Conservation (phyloP, 2,329 filamentous ascomycete genomes). For the Alternaria longipes region DNA sequence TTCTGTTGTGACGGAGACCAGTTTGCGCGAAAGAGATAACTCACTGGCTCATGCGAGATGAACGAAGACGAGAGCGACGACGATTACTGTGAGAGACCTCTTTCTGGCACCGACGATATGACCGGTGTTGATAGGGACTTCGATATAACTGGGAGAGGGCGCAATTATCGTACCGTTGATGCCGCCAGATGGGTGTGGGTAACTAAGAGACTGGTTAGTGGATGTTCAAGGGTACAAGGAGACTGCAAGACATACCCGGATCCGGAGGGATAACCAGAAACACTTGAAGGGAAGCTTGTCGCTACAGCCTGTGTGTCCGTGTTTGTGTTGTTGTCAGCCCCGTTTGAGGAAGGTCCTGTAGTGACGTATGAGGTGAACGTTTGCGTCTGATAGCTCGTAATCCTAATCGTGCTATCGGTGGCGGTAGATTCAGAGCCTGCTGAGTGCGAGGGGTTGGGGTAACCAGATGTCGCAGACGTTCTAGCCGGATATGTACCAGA, state of each 20-base stretch:
- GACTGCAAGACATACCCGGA: slow-evolving; percentile 33
- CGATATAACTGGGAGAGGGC: slow-evolving; percentile 37
- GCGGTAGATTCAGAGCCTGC: slow-evolving; percentile 17
- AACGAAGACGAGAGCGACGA: slow-evolving; percentile 39
- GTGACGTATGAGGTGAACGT: slow-evolving; percentile 35
- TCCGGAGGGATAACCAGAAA: slow-evolving; percentile 32
- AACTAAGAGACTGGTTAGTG: slow-evolving; percentile 24
- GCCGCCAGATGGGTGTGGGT: slow-evolving; percentile 26
- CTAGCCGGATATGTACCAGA: slow-evolving; percentile 19
- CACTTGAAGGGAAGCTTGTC: slow-evolving; percentile 31
- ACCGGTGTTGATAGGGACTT: slow-evolving; percentile 36
- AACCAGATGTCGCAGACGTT: slow-evolving; percentile 22
- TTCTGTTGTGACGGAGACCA: slow-evolving; percentile 12
- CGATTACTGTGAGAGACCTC: slow-evolving; percentile 38
- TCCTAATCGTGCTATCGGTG: slow-evolving; percentile 31
- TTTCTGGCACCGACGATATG: slow-evolving; percentile 32
- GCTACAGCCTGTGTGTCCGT: slow-evolving; percentile 28
- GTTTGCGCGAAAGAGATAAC: slow-evolving; percentile 6
- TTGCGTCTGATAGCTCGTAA: slow-evolving; percentile 39
- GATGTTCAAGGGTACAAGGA: background rate
- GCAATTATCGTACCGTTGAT: slow-evolving; percentile 34
- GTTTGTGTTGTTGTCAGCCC: slow-evolving; percentile 17
- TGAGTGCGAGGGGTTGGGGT: slow-evolving; percentile 16
- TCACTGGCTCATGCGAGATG: slow-evolving; percentile 32
- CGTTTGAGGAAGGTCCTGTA: slow-evolving; percentile 14